A percentile compares a stretch with the other conserved stretches of the same genome.
Evolutionary conservation across 2,329 filamentous ascomycete species (phyloP).

Genomic region (Diplodia sapinea): DNA sequence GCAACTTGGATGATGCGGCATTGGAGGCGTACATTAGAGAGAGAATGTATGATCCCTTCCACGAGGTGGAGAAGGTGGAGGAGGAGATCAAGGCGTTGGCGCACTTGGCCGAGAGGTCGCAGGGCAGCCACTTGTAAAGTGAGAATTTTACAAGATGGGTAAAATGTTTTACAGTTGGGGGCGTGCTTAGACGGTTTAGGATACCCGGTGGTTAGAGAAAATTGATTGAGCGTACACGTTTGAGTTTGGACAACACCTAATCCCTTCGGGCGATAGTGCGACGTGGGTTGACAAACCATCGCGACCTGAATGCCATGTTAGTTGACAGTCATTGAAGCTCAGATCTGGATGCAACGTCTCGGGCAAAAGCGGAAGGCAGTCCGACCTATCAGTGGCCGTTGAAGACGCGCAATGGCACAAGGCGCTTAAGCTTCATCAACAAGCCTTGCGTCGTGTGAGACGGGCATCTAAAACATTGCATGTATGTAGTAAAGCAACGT

Average conservation of each 20-base stretch:
- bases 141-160: neutral
- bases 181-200: constrained; percentile 26
- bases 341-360: neutral
- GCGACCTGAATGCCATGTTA: too few species aligned
- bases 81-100: constrained; percentile 41
- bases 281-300: too few species aligned
- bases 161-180: neutral
- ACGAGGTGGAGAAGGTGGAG: constrained; percentile 50
- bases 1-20: constrained; percentile 68
- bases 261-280: too few species aligned
- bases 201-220: constrained; percentile 25
- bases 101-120: constrained; percentile 10
- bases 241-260: neutral
- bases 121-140: constrained; percentile 27
- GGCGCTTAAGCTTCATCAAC: constrained; percentile 9
- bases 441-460: constrained; percentile 5
- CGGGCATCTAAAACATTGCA: constrained; percentile 12
- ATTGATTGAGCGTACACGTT: constrained; percentile 8
- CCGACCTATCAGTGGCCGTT: neutral
- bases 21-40: constrained; percentile 69
- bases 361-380: constrained; percentile 12
- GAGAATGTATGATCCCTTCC: constrained; percentile 60
- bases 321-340: too few species aligned
- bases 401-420: neutral
- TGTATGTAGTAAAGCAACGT: neutral